These are phyloP conservation scores for Boeremia lycopersici DNA, from an alignment of 2,329 filamentous ascomycete species.

Conservation along the genomic window DNA sequence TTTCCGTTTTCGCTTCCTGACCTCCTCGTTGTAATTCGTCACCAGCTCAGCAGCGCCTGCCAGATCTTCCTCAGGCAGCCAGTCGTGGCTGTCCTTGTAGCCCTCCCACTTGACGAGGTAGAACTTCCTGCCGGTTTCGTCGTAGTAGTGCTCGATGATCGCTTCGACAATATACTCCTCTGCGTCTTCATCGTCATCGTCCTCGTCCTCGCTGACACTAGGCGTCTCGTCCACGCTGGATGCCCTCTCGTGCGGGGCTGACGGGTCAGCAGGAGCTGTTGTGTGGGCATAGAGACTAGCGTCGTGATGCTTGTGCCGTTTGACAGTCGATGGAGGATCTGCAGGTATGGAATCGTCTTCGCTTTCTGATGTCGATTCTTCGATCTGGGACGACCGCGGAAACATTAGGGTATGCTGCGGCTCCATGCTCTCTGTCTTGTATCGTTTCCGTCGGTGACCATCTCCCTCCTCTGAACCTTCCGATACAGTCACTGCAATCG, in stretches of 20 bases:
- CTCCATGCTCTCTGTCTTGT: conserved; percentile 19
- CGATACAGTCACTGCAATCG: background rate
- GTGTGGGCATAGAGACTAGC: background rate
- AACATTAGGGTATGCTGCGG: conserved; percentile 7
- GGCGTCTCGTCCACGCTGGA: background rate
- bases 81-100: conserved; percentile 39
- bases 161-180: conserved; percentile 40
- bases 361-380: background rate
- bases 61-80: conserved; percentile 37
- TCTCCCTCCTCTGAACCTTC: background rate
- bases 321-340: background rate
- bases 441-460: conserved; percentile 16
- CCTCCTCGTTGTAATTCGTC: conserved; percentile 27
- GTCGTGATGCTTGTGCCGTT: background rate
- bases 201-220: background rate
- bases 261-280: background rate
- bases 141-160: conserved; percentile 34
- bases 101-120: conserved; percentile 46
- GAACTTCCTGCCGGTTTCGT: conserved; percentile 25
- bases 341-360: background rate
- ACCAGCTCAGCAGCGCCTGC: conserved; percentile 36
- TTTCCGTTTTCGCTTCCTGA: conserved; percentile 15
- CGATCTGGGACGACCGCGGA: conserved; percentile 1
- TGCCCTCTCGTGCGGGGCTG: background rate
- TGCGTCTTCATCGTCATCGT: conserved; percentile 6